Percentiles rank a stretch among this genome's conserved stretches.
These are phyloP conservation scores for Cystofilobasidium bisporidii DNA, from an alignment of 768 basidiomycete species.

Conservation along the genomic window DNA sequence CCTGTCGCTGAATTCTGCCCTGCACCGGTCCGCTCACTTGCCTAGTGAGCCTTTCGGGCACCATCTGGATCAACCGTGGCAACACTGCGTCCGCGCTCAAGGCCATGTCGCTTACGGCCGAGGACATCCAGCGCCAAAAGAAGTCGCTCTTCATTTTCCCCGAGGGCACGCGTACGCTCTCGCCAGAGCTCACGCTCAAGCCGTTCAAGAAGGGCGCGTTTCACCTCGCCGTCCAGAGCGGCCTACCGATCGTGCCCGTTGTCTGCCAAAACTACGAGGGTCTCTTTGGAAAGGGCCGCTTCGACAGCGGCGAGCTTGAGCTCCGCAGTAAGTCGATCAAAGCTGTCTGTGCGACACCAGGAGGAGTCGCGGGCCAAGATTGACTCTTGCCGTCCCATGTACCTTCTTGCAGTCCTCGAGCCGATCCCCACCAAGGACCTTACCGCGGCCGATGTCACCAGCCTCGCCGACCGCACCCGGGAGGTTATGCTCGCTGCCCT, in stretches of 20 bases:
- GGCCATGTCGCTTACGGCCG: conserved; percentile 66
- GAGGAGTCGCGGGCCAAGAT: too few relatives aligned
- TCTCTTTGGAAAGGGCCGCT: conserved; percentile 61
- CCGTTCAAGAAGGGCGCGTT: conserved; percentile 98
- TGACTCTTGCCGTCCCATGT: background rate
- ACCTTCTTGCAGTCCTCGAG: conserved; percentile 62
- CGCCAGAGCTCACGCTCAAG: conserved; percentile 56
- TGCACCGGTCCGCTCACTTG: background rate
- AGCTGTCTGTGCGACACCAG: too few relatives aligned
- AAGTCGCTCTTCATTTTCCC: conserved; percentile 90
- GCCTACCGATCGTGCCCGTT: conserved; percentile 82
- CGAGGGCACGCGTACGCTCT: conserved; percentile 80
- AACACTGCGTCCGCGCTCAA: conserved; percentile 62
- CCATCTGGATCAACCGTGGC: conserved; percentile 83
- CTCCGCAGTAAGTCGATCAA: conserved; percentile 57
- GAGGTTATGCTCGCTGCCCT: conserved; percentile 70
- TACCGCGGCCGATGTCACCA: conserved; percentile 55
- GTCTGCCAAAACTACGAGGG: conserved; percentile 89
- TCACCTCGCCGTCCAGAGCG: conserved; percentile 83
- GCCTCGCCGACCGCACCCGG: conserved; percentile 58
- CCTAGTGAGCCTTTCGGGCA: conserved; percentile 66
- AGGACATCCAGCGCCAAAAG: conserved; percentile 58
- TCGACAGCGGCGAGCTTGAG: conserved; percentile 65
- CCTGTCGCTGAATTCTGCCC: background rate
- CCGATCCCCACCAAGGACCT: conserved; percentile 69